Conservation (phyloP, 441 rosid genomes). For the Erodium moschatum region DNA sequence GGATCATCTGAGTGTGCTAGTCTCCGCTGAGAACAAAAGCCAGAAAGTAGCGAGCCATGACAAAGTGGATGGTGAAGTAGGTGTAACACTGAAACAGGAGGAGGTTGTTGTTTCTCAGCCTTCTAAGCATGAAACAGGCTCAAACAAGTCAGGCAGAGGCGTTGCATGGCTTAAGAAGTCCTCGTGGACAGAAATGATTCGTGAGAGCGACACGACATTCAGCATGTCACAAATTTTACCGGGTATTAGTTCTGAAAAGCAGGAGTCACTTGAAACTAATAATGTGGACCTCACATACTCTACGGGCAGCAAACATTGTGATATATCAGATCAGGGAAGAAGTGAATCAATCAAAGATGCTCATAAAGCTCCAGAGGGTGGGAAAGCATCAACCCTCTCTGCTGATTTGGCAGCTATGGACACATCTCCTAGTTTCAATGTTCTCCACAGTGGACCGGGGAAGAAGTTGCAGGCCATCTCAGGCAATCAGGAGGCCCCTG, state of each 20-base stretch:
- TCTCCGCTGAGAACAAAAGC: conserved; percentile 21
- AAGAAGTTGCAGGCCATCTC: conserved; percentile 18
- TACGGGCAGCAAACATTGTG: conserved; percentile 20
- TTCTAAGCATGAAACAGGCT: conserved; percentile 17
- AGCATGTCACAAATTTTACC: conserved; percentile 61
- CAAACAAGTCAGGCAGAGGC: conserved; percentile 44
- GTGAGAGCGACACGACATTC: conserved; percentile 38
- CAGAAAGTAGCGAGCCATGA: conserved; percentile 21
- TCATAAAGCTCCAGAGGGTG: conserved; percentile 13
- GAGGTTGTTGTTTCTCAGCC: conserved; percentile 23
- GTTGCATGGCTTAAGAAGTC: conserved; percentile 65
- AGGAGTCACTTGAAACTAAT: conserved; percentile 15
- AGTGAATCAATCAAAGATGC: conserved; percentile 15
- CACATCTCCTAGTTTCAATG: not conserved
- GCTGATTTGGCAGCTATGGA: not conserved
- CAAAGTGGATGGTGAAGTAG: conserved; percentile 18
- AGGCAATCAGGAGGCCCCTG: conserved; percentile 15
- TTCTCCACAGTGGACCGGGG: conserved; percentile 16
- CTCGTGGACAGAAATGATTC: conserved; percentile 75
- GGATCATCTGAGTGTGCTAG: conserved; percentile 9
- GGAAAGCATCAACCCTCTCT: conserved; percentile 16
- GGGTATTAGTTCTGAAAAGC: conserved; percentile 27
- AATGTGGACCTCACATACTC: conserved; percentile 18
- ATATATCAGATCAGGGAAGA: conserved; percentile 17
- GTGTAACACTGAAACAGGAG: conserved; percentile 15